Base-by-base conservation (phyloP, 495 filamentous ascomycete species). In the Copromyces sp. region DNA sequence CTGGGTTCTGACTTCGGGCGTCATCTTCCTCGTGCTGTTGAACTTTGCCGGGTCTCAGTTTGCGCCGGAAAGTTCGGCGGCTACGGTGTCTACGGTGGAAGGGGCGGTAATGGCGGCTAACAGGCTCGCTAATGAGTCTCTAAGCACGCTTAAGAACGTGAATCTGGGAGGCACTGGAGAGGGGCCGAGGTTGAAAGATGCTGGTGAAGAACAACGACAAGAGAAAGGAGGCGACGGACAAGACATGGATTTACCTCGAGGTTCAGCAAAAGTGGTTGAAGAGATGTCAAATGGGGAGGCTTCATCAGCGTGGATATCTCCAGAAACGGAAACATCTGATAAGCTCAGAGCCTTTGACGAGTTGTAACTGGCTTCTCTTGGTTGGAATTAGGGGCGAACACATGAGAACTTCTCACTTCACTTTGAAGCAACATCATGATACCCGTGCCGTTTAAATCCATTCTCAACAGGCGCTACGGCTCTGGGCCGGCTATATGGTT, bases 1-100 rank as follows among this genome's bases (percentile, higher is more conserved):
- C 75, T 92, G 90, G 90, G 82, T 85, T 9, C 77, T 88, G 45
- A 85, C 87, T 11, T 76, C 77, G 20, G 80, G 83, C 35, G 69
- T 87, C 53, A 71, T 84, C 17, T 78, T 88, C 41, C 82, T 84
- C 6, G 42, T 89, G 20, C 74, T 87, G 9, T 71, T 84, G 41
- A 71, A 86, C 40, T 74, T 85, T 40, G 47, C 83, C 17, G 79
- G 81, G 29, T 78, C 80, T 9, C 81, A 84, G 74, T 84, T 84
- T 70, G 76, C 72, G 8, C 70, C 81, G 9, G 75, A 76, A 29
- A 70, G 71, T n/a, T 9, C 74, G 11, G 78, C 76, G 20, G 70
- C 38, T 37, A 71, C 72, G 35, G 44, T 69, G 1, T 11, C 69
- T 35, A 65, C 29, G 39, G 39, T 68, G 39, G 68, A 38, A 69